Evolutionary conservation across 2,329 filamentous ascomycete species (phyloP), one percentile per base, ranked within the genome.

Genomic region (Phaeosphaeriaceae sp.): DNA sequence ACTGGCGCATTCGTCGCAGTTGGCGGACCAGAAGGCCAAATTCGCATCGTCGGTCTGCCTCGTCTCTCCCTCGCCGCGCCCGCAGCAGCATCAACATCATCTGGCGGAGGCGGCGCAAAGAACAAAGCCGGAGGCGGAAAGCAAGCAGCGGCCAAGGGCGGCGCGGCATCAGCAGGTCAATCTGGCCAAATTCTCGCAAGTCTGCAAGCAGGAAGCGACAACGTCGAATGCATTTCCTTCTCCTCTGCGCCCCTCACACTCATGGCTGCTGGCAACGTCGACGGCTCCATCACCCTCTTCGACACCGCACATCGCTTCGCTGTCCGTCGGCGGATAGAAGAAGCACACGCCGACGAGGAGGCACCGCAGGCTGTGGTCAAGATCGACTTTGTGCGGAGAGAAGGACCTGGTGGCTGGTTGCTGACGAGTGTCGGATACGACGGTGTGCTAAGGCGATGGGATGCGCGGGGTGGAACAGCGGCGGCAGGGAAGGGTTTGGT

Each of bases 371-470:
- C 92, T 1, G 92, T 99, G 20, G 94, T 98, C 61, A 94, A 96
- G 79, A 88, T 98, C 4, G 92, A 97, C 59, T 99, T 97, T 71
- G 86, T 96, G 57, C 82, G 83, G 73, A 80, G 65, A 33, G 66
- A 77, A 47, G 72, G 73, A 1, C 48, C 73, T 2, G 75, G 76
- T 4, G 70, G 70, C n/a, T 94, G 87, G 88, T 73, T 96, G 61
- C 81, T 98, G 53, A 98, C 94, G 1, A 92, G 88, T 63, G 93
- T 89, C 66, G 95, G 95, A 9, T 92, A 97, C 84, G 95, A 99
- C 71, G 94, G 95, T 19, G 92, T 93, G 0, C 87, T 99, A 20
- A 85, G 92, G 70, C 84, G 93, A 59, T 99, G 95, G 95, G 94
- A 99, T 78, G 83, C 86, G 5, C 79, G 89, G 46, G 89, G 88